These are phyloP conservation scores for Penicillium subrubescens DNA, from an alignment of 495 filamentous ascomycete genomes.

Conservation along the genomic window DNA sequence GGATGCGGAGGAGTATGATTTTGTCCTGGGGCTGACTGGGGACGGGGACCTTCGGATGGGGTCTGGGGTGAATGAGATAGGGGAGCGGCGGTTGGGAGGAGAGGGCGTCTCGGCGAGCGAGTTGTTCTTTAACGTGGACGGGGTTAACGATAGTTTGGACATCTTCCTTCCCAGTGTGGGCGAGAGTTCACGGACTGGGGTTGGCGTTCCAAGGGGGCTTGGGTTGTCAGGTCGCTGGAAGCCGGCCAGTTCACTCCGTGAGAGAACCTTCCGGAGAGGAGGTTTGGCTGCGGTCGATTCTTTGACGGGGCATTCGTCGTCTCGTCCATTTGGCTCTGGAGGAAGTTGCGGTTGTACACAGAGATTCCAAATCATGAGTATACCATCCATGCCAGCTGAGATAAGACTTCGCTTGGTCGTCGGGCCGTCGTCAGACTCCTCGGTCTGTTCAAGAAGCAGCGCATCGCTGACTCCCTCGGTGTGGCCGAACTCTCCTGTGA, in stretches of 20 bases:
- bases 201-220: constrained; percentile 48
- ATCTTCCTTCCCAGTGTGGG: constrained; percentile 65
- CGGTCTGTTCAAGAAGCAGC: constrained; percentile 61
- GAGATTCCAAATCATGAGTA: constrained; percentile 83
- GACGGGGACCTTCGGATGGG: constrained; percentile 48
- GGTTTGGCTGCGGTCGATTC: constrained; percentile 58
- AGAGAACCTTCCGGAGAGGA: constrained; percentile 73
- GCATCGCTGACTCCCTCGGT: constrained; percentile 88
- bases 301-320: constrained; percentile 52
- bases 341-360: constrained; percentile 43
- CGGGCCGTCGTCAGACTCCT: constrained; percentile 40
- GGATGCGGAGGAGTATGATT: constrained; percentile 11
- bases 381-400: constrained; percentile 79
- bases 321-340: constrained; percentile 35
- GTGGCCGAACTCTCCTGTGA: constrained; percentile 91
- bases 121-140: constrained; percentile 35
- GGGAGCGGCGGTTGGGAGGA: constrained; percentile 40
- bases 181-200: constrained; percentile 57
- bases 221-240: constrained; percentile 60
- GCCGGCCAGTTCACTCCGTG: constrained; percentile 74
- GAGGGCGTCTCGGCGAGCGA: constrained; percentile 34
- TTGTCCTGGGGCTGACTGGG: constrained; percentile 42
- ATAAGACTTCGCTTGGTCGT: constrained; percentile 55
- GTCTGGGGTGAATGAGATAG: constrained; percentile 32
- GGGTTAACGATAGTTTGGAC: constrained; percentile 47